Evolutionary conservation across 257 asterid genomes (phyloP).

Genomic region (Lycium ferocissimum): DNA sequence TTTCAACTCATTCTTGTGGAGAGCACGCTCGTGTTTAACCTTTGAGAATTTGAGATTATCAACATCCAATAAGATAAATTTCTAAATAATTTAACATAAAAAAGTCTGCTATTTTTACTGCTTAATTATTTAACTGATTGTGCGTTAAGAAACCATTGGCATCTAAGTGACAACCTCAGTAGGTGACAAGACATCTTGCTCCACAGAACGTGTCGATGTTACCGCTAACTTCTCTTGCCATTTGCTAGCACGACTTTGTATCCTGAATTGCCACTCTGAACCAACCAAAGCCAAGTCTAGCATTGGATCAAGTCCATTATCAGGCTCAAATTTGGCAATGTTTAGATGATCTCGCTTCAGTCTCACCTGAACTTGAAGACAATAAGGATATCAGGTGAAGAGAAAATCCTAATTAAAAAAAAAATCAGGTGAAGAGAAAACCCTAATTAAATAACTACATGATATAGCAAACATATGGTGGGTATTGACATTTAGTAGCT

Average conservation of each 20-base stretch:
- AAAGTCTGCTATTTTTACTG: background rate
- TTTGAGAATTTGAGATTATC: background rate
- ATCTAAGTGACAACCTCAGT: constrained; percentile 66
- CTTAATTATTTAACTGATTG: background rate
- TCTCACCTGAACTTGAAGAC: constrained; percentile 69
- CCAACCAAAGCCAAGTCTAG: constrained; percentile 94
- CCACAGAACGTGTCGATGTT: constrained; percentile 94
- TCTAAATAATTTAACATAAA: background rate
- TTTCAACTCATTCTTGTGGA: constrained; percentile 23
- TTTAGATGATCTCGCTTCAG: constrained; percentile 94
- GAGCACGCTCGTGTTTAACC: constrained; percentile 18
- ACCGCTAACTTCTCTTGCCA: constrained; percentile 98
- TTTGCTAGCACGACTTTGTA: constrained; percentile 96
- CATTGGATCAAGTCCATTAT: constrained; percentile 91
- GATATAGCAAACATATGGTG: too few species aligned
- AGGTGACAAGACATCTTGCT: constrained; percentile 91
- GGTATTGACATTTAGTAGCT: too few species aligned
- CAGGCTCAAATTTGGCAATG: constrained; percentile 97
- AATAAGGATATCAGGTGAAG: constrained; percentile 27
- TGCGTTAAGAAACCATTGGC: constrained; percentile 13
- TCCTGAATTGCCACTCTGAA: constrained; percentile 98
- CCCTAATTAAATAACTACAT: too few species aligned
- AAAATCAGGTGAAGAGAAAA: too few species aligned
- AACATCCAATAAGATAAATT: constrained; percentile 8
- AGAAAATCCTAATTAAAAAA: background rate